These are phyloP conservation scores for Talaromyces sp. DNA, from an alignment of 2,329 filamentous ascomycete species.

Conservation along the genomic window DNA sequence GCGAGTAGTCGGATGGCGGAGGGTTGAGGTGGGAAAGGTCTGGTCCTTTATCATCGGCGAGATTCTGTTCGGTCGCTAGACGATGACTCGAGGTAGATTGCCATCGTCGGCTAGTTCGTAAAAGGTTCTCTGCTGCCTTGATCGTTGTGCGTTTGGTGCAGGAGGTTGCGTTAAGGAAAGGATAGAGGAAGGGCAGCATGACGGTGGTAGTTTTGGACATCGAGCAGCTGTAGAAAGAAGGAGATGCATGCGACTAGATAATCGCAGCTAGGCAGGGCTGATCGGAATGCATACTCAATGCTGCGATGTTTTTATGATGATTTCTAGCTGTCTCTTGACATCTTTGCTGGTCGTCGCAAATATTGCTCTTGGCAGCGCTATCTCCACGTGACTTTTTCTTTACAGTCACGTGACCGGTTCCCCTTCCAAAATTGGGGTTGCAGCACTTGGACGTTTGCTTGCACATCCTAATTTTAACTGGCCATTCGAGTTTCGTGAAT, in stretches of 20 bases:
- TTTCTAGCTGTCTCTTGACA: neutral
- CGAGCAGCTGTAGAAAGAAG: neutral
- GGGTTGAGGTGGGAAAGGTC: conserved; percentile 67
- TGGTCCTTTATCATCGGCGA: conserved; percentile 21
- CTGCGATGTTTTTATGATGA: neutral
- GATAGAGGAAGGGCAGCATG: conserved; percentile 36
- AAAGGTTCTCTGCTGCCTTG: conserved; percentile 12
- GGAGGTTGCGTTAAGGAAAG: conserved; percentile 25
- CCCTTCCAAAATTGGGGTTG: neutral
- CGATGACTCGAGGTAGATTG: conserved; percentile 24
- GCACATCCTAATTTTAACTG: too few species aligned
- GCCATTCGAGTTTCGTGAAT: neutral
- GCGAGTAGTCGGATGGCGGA: conserved; percentile 75
- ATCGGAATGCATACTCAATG: neutral
- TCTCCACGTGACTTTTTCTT: neutral
- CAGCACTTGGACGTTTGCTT: too few species aligned
- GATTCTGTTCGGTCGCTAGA: neutral
- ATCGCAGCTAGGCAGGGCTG: neutral
- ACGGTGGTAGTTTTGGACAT: conserved; percentile 22
- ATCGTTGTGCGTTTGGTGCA: conserved; percentile 18
- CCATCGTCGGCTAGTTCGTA: conserved; percentile 20
- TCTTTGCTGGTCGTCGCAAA: neutral
- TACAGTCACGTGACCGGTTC: neutral
- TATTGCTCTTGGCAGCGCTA: neutral
- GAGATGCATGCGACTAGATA: neutral